Conservation (phyloP, 495 filamentous ascomycete species). For the Penicillium canescens region DNA sequence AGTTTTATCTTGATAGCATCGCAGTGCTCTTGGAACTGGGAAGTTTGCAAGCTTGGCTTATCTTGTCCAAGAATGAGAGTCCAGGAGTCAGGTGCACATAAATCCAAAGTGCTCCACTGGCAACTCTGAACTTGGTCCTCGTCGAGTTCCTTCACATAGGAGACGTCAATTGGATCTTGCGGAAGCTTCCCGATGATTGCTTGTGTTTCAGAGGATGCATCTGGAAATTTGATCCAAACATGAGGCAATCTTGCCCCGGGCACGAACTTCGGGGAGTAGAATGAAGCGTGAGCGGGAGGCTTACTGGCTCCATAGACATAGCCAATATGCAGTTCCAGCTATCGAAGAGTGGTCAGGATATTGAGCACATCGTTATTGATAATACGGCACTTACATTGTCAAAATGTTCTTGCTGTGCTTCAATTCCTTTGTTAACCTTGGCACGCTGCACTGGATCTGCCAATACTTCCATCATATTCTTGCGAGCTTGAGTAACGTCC, state of each 20-base stretch:
- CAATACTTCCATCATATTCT: slow-evolving; percentile 4
- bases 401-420: slow-evolving; percentile 29
- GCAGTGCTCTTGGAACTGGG: neutral
- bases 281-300: slow-evolving; percentile 23
- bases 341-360: neutral
- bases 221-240: slow-evolving; percentile 17
- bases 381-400: slow-evolving; percentile 19
- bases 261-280: slow-evolving; percentile 19
- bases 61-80: slow-evolving; percentile 12
- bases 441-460: slow-evolving; percentile 3
- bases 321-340: slow-evolving; percentile 31
- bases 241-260: slow-evolving; percentile 26
- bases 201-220: neutral
- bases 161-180: slow-evolving; percentile 12
- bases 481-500: slow-evolving; percentile 6
- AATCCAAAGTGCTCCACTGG: slow-evolving; percentile 28
- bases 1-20: neutral
- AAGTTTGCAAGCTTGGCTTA: neutral
- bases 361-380: neutral
- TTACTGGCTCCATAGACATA: slow-evolving; percentile 28
- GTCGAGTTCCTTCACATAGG: slow-evolving; percentile 21
- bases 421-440: slow-evolving; percentile 16
- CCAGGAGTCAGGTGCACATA: slow-evolving; percentile 23
- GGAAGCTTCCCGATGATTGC: neutral
- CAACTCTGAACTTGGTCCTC: slow-evolving; percentile 5